Base-by-base conservation (phyloP, 345 rosid species). In the Zanthoxylum bungeanum region DNA sequence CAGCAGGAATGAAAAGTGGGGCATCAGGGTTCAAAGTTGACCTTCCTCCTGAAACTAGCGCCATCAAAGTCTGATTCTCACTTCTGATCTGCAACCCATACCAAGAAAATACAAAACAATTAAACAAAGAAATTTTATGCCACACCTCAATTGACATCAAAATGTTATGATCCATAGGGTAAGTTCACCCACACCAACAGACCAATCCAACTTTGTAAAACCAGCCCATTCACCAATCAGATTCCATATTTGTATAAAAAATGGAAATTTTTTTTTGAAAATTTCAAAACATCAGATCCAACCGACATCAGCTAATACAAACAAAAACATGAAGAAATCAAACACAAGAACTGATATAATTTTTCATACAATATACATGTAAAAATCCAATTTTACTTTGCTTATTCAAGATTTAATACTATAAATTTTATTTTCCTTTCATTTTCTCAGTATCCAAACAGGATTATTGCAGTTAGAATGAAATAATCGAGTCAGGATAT, bases 21-120 rank as follows among this genome's bases (percentile, higher is more conserved):
- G 98, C 98, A 72, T 93, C 72, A 0, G 98, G 98, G 80, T 93
- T 89, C 80, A 93, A 66, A 0, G 86, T 85, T 3, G 97, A 93
- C 64, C 87, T 80, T 78, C 90, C 81, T 80, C 90, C 87, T 34
- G 94, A 88, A 57, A 91, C 95, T 53, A 89, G 83, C 50, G 97
- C 98, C 98, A 89, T 91, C 67, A 31, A 44, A 64, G 11, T 25
- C 37, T 4, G 17, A 22, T 60, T 46, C 27, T 65, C 37, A 12
- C 71, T 58, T 75, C 68, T 67, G n/a, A 49, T 69, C 59, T 57
- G 56, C 0, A 12, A 3, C 0, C 50, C 27, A 68, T 36, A 37
- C 39, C 72, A 68, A 55, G 12, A 4, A 37, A 9, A 67, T 11
- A 9, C 21, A 49, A 44, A 28, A 17, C 33, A 27, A 1, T 1